Conservation (phyloP, 371 early-diverging fungal species). For the Coemansia sp. region DNA sequence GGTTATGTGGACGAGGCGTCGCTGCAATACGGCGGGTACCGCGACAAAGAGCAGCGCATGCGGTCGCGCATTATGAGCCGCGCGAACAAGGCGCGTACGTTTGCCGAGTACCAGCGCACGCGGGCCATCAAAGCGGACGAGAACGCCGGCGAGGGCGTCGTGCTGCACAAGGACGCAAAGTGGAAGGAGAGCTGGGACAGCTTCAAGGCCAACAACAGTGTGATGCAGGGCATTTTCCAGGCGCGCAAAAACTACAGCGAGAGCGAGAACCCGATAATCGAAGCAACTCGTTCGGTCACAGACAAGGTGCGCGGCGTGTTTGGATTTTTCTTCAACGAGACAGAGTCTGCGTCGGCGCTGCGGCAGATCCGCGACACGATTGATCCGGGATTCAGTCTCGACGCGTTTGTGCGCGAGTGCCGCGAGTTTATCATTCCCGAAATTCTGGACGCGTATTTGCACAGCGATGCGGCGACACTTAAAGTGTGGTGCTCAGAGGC, state of each 20-base stretch:
- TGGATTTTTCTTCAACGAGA: constrained; percentile 84
- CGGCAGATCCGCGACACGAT: constrained; percentile 75
- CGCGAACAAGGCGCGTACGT: constrained; percentile 49
- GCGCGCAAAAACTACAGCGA: constrained; percentile 82
- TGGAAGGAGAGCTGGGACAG: constrained; percentile 92
- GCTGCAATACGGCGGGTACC: constrained; percentile 76
- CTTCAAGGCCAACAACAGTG: constrained; percentile 86
- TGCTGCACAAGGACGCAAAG: constrained; percentile 86
- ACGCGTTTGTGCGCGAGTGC: constrained; percentile 84
- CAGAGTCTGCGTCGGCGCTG: constrained; percentile 91
- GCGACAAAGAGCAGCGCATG: constrained; percentile 65
- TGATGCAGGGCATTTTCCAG: constrained; percentile 82
- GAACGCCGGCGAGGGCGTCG: constrained; percentile 84
- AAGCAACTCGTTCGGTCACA: constrained; percentile 78
- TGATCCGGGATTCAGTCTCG: constrained; percentile 85
- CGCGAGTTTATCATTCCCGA: constrained; percentile 95
- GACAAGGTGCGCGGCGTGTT: constrained; percentile 72
- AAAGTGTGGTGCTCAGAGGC: constrained; percentile 94
- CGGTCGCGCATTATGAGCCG: constrained; percentile 43
- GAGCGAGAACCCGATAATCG: constrained; percentile 84
- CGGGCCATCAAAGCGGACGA: constrained; percentile 53
- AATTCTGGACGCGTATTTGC: constrained; percentile 90
- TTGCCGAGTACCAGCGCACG: constrained; percentile 53
- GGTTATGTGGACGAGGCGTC: constrained; percentile 73
- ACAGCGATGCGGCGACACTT: constrained; percentile 79